phyloP scores from a whole-genome alignment of 345 rosid genomes.

The Linum tenue region DNA sequence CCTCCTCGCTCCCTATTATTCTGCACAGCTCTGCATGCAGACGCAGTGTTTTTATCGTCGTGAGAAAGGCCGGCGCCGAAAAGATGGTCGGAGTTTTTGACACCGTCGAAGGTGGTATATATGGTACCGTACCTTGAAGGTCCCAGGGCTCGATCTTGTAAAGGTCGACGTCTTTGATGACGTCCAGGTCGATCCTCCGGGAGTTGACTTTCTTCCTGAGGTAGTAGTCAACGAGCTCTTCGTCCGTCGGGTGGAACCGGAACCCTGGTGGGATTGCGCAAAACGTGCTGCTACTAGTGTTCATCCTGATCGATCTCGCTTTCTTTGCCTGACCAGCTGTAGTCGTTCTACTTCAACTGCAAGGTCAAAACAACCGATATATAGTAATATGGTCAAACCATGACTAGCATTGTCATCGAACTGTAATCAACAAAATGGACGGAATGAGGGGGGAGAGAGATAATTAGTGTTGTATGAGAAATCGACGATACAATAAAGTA shows the following conservation, averaged over 20 bases:
- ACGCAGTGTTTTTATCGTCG: no score
- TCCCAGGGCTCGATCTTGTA: conserved; percentile 34
- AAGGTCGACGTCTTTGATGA: conserved; percentile 31
- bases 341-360: conserved; percentile 15
- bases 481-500: no score
- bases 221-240: conserved; percentile 31
- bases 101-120: no score
- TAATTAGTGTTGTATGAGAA: no score
- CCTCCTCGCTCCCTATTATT: conserved; percentile 19
- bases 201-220: conserved; percentile 24
- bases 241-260: conserved; percentile 33
- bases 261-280: conserved; percentile 30
- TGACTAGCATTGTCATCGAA: no score
- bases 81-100: no score
- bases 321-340: no score
- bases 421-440: no score
- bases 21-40: conserved; percentile 22
- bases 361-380: conserved; percentile 4
- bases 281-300: conserved; percentile 5
- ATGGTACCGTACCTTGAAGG: conserved; percentile 36
- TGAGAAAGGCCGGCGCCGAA: no score
- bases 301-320: conserved; percentile 1
- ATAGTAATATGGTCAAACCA: no score
- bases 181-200: conserved; percentile 28
- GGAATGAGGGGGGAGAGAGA: background rate